These are phyloP conservation scores for Hypomyces perniciosus DNA, from an alignment of 2,329 filamentous ascomycete species.

Conservation along the genomic window DNA sequence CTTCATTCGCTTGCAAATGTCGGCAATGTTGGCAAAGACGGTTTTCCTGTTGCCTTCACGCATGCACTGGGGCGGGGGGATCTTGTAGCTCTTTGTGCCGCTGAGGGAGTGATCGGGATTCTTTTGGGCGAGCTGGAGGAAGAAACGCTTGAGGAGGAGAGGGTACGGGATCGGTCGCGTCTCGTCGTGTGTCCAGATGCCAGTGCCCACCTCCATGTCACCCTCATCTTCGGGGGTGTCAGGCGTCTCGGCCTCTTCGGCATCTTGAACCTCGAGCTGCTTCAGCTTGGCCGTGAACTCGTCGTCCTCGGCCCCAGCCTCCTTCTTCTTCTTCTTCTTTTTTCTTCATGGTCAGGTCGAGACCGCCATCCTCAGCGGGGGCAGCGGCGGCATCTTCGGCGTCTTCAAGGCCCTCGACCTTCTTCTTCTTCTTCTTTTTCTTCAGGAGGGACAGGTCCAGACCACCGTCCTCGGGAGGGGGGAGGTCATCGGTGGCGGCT, in stretches of 20 bases:
- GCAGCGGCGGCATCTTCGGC: slow-evolving; percentile 37
- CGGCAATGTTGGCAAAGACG: slow-evolving; percentile 97
- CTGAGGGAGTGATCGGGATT: slow-evolving; percentile 91
- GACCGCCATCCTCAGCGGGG: slow-evolving; percentile 37
- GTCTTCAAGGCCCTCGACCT: slow-evolving; percentile 38
- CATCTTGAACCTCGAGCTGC: slow-evolving; percentile 60
- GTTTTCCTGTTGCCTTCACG: slow-evolving; percentile 99
- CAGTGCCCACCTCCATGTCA: slow-evolving; percentile 81
- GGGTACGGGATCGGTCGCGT: slow-evolving; percentile 75
- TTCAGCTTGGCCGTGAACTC: slow-evolving; percentile 57
- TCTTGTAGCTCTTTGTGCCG: slow-evolving; percentile 95
- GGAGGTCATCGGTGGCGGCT: slow-evolving; percentile 40
- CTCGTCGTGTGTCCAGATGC: slow-evolving; percentile 82
- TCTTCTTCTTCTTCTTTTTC: slow-evolving; percentile 71
- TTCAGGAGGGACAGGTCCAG: slow-evolving; percentile 63
- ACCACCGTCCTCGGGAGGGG: slow-evolving; percentile 45
- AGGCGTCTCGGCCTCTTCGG: slow-evolving; percentile 47
- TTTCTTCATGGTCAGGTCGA: slow-evolving; percentile 60
- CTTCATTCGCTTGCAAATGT: slow-evolving; percentile 99
- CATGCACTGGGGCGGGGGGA: slow-evolving; percentile 94
- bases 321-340: slow-evolving; percentile 72
- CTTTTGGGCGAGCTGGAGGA: slow-evolving; percentile 87
- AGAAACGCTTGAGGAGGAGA: slow-evolving; percentile 85
- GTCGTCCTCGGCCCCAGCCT: slow-evolving; percentile 55
- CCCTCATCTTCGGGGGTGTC: slow-evolving; percentile 51